Conservation (phyloP, 2,329 filamentous ascomycete genomes). For the Colletotrichum sp. region DNA sequence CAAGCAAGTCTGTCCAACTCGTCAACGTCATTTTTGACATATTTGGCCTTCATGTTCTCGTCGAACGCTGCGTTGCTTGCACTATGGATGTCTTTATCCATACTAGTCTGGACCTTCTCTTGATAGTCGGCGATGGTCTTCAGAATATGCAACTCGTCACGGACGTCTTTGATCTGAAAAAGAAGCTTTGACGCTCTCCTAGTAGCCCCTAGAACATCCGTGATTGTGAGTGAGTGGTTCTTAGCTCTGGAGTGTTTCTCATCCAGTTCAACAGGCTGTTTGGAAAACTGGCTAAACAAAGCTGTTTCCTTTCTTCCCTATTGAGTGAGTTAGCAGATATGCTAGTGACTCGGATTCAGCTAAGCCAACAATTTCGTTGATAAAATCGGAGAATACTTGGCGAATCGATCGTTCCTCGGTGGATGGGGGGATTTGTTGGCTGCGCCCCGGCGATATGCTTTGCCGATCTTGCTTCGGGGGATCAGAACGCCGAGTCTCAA, state of each 20-base stretch:
- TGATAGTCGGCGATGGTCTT: background rate
- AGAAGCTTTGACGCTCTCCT: background rate
- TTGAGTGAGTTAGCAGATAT: background rate
- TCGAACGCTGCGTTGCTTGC: background rate
- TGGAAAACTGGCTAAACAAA: background rate
- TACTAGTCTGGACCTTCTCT: background rate
- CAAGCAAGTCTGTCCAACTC: background rate
- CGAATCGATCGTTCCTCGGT: background rate
- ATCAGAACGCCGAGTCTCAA: background rate
- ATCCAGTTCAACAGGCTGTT: background rate
- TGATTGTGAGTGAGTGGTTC: background rate
- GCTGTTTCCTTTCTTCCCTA: background rate
- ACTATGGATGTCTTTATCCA: background rate
- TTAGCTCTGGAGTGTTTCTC: no score
- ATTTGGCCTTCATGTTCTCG: background rate
- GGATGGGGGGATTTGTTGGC: no score
- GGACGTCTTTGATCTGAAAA: background rate
- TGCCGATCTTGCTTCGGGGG: no score
- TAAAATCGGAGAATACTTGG: background rate
- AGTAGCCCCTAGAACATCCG: background rate
- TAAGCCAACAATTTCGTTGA: background rate
- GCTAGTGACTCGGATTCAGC: background rate
- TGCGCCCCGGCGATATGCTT: no score
- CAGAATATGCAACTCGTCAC: background rate
- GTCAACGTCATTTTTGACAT: background rate